A percentile compares a stretch with the other conserved stretches of the same genome.
Conservation (phyloP, 1,284 basidiomycete species). For the Tylopilus orsonianus region DNA sequence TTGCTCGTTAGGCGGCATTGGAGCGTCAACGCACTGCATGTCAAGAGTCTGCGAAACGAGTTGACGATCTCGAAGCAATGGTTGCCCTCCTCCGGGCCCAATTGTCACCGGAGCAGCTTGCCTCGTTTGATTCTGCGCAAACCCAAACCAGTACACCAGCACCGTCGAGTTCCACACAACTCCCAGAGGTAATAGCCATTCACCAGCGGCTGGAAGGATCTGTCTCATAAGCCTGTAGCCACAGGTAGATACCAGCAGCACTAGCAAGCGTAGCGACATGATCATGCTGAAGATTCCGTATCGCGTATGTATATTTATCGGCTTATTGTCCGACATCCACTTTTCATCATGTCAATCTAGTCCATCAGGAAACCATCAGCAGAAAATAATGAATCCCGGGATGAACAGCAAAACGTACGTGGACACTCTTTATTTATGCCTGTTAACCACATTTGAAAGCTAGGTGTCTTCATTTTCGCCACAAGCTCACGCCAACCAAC, state of each 20-base stretch:
- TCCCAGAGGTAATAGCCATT: conserved; percentile 14
- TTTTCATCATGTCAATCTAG: conserved; percentile 15
- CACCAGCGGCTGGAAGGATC: not conserved
- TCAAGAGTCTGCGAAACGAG: conserved; percentile 16
- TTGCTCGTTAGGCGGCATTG: conserved; percentile 11
- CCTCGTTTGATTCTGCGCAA: conserved; percentile 14
- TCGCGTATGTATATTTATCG: conserved; percentile 17
- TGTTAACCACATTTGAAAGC: not conserved
- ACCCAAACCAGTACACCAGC: not conserved
- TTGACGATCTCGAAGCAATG: conserved; percentile 22
- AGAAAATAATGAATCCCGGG: conserved; percentile 6
- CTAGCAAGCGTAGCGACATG: conserved; percentile 24
- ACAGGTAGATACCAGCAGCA: conserved; percentile 1
- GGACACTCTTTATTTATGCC: not conserved
- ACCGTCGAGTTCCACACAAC: not conserved
- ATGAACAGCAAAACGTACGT: conserved; percentile 17
- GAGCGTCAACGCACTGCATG: conserved; percentile 18
- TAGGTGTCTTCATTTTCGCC: conserved; percentile 2
- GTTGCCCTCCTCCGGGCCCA: conserved; percentile 20
- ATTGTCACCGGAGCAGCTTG: conserved; percentile 24
- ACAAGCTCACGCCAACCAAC: not conserved
- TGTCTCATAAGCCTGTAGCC: conserved; percentile 18
- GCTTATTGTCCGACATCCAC: not conserved
- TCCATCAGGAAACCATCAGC: conserved; percentile 6
- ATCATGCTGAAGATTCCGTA: conserved; percentile 28